phyloP scores from a whole-genome alignment of 2,329 filamentous ascomycete species.

The Fusarium equiseti region DNA sequence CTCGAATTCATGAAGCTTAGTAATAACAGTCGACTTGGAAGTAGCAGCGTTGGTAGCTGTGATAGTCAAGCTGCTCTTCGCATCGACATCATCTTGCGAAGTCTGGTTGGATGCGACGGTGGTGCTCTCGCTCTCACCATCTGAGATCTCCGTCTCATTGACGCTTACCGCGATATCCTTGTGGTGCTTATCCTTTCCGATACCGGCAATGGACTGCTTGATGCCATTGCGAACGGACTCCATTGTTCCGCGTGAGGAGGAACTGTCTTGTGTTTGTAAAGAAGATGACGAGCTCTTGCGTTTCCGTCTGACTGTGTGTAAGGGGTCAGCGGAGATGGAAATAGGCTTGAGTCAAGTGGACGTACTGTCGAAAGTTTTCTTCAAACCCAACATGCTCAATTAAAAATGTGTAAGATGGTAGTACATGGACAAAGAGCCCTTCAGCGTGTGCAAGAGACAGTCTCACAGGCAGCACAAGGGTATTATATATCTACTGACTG shows the following conservation, averaged over 20 bases:
- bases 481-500: constrained; percentile 17
- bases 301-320: constrained; percentile 33
- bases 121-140: constrained; percentile 32
- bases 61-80: constrained; percentile 4
- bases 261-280: constrained; percentile 14
- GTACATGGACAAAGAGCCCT: constrained; percentile 5
- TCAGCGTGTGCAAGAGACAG: not conserved
- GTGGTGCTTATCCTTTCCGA: constrained; percentile 23
- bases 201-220: constrained; percentile 19
- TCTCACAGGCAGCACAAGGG: not conserved
- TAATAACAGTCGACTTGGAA: not conserved
- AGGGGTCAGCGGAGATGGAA: not conserved
- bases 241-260: constrained; percentile 28
- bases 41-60: not conserved
- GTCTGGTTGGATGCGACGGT: constrained; percentile 23
- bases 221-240: constrained; percentile 30
- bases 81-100: constrained; percentile 9
- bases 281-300: constrained; percentile 37
- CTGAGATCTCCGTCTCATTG: constrained; percentile 16
- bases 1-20: constrained; percentile 21
- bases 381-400: constrained; percentile 40
- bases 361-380: constrained; percentile 37
- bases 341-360: not conserved
- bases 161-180: constrained; percentile 10
- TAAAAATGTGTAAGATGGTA: not conserved